Percentiles rank a stretch among this genome's conserved stretches.
Conservation (phyloP, 177 flowering plant species). For the Vitis hybrid region DNA sequence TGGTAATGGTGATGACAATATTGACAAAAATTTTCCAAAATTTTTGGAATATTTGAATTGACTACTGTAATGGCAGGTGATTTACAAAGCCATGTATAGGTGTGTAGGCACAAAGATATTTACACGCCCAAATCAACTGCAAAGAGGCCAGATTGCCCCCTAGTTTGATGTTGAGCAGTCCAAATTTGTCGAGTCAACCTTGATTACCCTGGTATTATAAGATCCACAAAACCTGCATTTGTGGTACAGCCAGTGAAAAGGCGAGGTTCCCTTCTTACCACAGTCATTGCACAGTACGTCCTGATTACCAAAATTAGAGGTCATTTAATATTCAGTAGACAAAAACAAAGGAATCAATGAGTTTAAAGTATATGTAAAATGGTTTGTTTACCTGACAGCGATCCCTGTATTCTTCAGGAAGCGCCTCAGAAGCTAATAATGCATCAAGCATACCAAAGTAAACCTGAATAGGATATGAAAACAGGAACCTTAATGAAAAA, state of each 20-base stretch:
- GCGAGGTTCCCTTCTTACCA: slow-evolving; percentile 59
- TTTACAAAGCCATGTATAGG: slow-evolving; percentile 9
- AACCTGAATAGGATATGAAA: slow-evolving; percentile 42
- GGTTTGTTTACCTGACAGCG: slow-evolving; percentile 61
- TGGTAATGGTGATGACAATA: background rate
- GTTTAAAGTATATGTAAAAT: background rate
- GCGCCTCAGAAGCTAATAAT: slow-evolving; percentile 78
- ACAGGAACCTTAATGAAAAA: no score
- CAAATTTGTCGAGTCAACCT: slow-evolving; percentile 30
- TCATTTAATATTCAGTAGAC: background rate
- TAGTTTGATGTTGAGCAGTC: slow-evolving; percentile 30
- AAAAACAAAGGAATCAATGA: background rate
- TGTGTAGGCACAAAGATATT: slow-evolving; percentile 12
- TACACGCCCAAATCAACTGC: slow-evolving; percentile 15
- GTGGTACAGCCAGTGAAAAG: slow-evolving; percentile 88
- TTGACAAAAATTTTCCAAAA: background rate
- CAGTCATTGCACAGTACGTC: slow-evolving; percentile 87
- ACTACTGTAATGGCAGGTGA: slow-evolving; percentile 1
- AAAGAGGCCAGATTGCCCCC: background rate
- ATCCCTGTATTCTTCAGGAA: slow-evolving; percentile 83
- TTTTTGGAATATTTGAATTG: slow-evolving; percentile 16
- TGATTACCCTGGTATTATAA: slow-evolving; percentile 77
- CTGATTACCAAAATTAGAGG: slow-evolving; percentile 30
- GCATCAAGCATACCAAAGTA: slow-evolving; percentile 98
- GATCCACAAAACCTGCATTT: slow-evolving; percentile 79